Evolutionary conservation across 2,329 filamentous ascomycete species (phyloP), one percentile per base, ranked within the genome.

Genomic region (Epichloe brachyelytri): DNA sequence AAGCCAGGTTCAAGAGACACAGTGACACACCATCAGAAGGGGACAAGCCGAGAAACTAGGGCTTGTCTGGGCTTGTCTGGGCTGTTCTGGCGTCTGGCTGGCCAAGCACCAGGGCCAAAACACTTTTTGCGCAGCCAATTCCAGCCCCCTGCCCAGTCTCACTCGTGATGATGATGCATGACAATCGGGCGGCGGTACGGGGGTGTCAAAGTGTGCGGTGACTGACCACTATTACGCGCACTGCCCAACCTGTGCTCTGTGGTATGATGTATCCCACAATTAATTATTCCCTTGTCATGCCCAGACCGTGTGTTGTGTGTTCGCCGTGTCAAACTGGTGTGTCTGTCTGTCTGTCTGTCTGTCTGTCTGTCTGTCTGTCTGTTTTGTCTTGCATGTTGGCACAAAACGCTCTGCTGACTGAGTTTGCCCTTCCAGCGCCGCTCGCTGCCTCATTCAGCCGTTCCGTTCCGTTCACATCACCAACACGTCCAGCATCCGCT

Each of bases 221-320:
- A 49, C 49, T 47, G 49, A 36, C 34, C 43, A 46, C 30, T 34
- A 30, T 30, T 30, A 30, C 26, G 26, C 34, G 43, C 43, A 41
- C 34, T 41, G 47, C 47, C 47, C 47, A 41, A 26, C 47, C 10
- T 30, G 26, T 30, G 26, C 26, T 30, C 26, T 10, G 26, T 30
- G 26, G 8, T 30, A 30, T 30, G 26, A 30, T 30, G 26, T 30
- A 30, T 30, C 26, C 26, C 26, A 30, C 26, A 30, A 30, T 30
- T 10, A 30, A 30, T 10, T 19, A 30, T 10, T 19, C 47, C 47
- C 26, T 41, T 46, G 30, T 34, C 36, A 40, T 20, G 34, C 34
- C 36, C 19, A 33, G 37, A 36, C 48, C 15, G 43, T 33, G 43
- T 45, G 51, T 57, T 57, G 50, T 45, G 55, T 57, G 52, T 49